Base-by-base conservation (phyloP, 441 rosid species). In the Bocquillonia castaneifolia region DNA sequence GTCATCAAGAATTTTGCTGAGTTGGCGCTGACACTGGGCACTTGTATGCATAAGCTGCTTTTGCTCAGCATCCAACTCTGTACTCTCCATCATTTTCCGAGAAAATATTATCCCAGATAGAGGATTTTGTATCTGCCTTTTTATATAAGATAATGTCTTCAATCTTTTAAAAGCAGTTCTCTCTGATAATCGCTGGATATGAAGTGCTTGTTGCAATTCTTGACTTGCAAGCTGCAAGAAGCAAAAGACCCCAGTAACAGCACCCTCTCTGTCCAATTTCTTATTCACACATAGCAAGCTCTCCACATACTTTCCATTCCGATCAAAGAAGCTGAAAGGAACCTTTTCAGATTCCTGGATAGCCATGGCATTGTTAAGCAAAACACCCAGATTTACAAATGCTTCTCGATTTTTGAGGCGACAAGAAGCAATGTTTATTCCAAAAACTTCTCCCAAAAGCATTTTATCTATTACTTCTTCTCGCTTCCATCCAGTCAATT, bases 361-460 rank as follows among this genome's bases (percentile, higher is more conserved):
- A 12, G 84, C 77, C 86, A 87, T 83, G 53, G 90, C 93, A 72
- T 82, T 81, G 71, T 93, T 93, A 52, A 88, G 88, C 55, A 84
- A 84, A 67, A 90, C 69, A 50, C 97, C 86, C 37, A 93, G 93
- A 78, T 81, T 88, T 71, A 87, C 85, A 80, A 83, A 92, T 28
- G 90, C 84, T 75, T 93, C 97, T 74, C 81, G 93, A 71, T 83
- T 90, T 84, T 87, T 90, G 37, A 93, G 87, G 69, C 88, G 92
- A 66, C 97, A 92, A 69, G 84, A 87, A 39, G 91, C 84, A 66
- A 54, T 80, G 32, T 84, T 88, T 34, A 78, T 76, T 54, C 98
- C 98, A 54, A 93, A 93, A 66, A 93, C 90, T 82, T 90, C 96
- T 31, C 91, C 96, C 63, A 93, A 63, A n/a, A 93, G 89, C 93